Evolutionary conservation across 1,284 basidiomycete genomes (phyloP).

Genomic region (Papiliotrema terrestris): DNA sequence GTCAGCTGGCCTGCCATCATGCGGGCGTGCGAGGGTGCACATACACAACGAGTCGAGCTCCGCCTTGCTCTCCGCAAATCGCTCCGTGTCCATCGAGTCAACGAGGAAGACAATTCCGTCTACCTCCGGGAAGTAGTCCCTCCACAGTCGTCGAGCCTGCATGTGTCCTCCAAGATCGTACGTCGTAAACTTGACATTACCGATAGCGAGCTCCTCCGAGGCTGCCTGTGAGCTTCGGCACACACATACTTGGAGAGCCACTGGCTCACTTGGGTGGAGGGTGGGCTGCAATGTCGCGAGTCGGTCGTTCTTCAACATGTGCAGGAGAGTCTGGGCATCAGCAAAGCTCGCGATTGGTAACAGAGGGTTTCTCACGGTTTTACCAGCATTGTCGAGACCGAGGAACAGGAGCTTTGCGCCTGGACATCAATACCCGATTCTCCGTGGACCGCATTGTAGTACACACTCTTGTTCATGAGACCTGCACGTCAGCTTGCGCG

Average conservation of each 20-base stretch:
- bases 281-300: conserved; percentile 97
- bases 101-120: conserved; percentile 99
- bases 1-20: neutral
- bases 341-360: neutral
- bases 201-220: conserved; percentile 98
- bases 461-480: conserved; percentile 85
- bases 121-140: conserved; percentile 99
- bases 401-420: conserved; percentile 97
- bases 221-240: conserved; percentile 54
- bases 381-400: conserved; percentile 97
- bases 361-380: conserved; percentile 71
- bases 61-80: conserved; percentile 92
- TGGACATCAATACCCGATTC: conserved; percentile 5
- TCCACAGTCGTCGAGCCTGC: conserved; percentile 98
- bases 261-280: conserved; percentile 84
- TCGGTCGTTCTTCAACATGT: conserved; percentile 99
- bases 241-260: neutral
- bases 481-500: conserved; percentile 56
- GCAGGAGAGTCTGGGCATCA: conserved; percentile 78
- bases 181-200: conserved; percentile 98
- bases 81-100: conserved; percentile 93
- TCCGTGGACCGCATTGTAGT: neutral
- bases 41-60: conserved; percentile 85
- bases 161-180: conserved; percentile 98
- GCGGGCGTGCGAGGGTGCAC: neutral